Evolutionary conservation across 176 grass and related monocot species (phyloP).

Genomic region (Triticum turgidum): DNA sequence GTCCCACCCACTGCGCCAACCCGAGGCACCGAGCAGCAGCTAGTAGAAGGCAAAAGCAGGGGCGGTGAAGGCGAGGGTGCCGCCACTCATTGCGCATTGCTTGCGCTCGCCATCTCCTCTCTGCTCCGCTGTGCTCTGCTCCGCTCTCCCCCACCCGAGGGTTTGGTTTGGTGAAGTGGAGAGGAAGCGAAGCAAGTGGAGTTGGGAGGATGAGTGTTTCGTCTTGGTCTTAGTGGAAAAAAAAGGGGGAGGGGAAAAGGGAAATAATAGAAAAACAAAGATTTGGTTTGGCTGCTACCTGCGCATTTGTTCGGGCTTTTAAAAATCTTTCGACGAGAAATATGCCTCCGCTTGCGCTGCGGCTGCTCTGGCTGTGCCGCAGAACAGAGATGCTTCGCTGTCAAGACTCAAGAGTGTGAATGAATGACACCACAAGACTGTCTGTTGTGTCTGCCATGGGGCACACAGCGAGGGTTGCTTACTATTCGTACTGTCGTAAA

Average conservation of each 20-base stretch:
- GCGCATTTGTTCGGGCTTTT: neutral
- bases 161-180: constrained; percentile 49
- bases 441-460: too few relatives aligned
- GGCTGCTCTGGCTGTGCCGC: neutral
- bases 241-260: neutral
- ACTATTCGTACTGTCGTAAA: too few relatives aligned
- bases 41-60: constrained; percentile 1
- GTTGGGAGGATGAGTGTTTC: neutral
- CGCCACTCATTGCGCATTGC: constrained; percentile 44
- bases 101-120: constrained; percentile 33
- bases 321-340: constrained; percentile 29
- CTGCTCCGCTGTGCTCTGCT: constrained; percentile 3
- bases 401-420: neutral
- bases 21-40: neutral
- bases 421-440: too few relatives aligned
- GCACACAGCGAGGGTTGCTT: too few relatives aligned
- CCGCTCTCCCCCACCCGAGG: constrained; percentile 10
- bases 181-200: constrained; percentile 40
- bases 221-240: too few relatives aligned
- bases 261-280: constrained; percentile 31
- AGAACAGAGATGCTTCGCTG: constrained; percentile 22
- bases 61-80: constrained; percentile 19
- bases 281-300: constrained; percentile 50
- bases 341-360: neutral
- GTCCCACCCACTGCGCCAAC: constrained; percentile 30